A percentile compares a stretch with the other conserved stretches of the same genome.
Evolutionary conservation across 768 basidiomycete genomes (phyloP).

Genomic region (Lentinula aciculospora): DNA sequence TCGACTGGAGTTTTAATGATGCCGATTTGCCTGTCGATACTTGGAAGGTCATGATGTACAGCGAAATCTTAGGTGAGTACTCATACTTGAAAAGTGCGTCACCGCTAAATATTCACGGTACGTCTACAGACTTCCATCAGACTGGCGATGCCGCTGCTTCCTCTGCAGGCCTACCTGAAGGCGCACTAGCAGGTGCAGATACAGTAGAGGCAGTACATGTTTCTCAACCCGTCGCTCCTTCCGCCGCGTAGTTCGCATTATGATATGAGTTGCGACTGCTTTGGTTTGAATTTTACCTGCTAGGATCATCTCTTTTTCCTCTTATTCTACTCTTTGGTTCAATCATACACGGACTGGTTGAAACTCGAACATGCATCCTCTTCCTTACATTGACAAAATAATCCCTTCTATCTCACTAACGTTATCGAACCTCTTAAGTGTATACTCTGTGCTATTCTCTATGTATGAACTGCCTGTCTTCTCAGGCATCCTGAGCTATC

Average conservation of each 20-base stretch:
- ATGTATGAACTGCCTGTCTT: neutral
- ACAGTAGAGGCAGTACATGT: conserved; percentile 17
- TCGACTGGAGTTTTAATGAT: conserved; percentile 99
- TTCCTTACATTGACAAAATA: neutral
- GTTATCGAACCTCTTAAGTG: neutral
- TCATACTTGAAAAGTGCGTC: neutral
- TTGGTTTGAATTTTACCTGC: too few species aligned
- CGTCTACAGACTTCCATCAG: conserved; percentile 68
- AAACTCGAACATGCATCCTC: neutral
- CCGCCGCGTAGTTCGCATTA: neutral
- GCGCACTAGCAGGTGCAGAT: conserved; percentile 66
- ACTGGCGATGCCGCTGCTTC: conserved; percentile 49
- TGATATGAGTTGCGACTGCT: neutral
- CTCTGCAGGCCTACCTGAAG: conserved; percentile 51
- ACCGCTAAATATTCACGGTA: neutral
- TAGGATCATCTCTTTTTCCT: neutral
- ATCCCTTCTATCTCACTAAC: neutral
- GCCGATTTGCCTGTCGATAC: conserved; percentile 97
- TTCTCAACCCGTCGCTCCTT: conserved; percentile 15
- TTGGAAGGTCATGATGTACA: conserved; percentile 99
- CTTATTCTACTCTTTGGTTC: neutral
- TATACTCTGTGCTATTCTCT: neutral
- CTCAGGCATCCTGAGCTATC: neutral
- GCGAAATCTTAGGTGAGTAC: conserved; percentile 90
- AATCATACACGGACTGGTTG: neutral